A percentile compares a stretch with the other conserved stretches of the same genome.
Evolutionary conservation across 495 filamentous ascomycete species (phyloP).

Genomic region (Penicillium roqueforti): DNA sequence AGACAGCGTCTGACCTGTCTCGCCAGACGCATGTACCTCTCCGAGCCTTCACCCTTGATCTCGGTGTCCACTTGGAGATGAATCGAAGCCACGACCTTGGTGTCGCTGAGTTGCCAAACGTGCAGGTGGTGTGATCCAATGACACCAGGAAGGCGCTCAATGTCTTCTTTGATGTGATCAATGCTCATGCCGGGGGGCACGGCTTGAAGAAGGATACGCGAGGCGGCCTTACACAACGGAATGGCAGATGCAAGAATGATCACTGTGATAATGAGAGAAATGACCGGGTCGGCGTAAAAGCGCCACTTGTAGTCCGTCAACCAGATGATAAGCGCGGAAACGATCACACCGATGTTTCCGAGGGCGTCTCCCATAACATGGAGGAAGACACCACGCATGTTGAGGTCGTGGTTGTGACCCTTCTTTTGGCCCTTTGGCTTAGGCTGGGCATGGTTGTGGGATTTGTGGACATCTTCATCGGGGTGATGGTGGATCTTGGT

Average conservation of each 20-base stretch:
- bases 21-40: constrained; percentile 86
- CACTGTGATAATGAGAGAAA: constrained; percentile 92
- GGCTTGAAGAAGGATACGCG: constrained; percentile 91
- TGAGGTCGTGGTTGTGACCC: constrained; percentile 79
- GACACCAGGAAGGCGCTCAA: constrained; percentile 75
- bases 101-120: constrained; percentile 95
- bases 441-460: constrained; percentile 79
- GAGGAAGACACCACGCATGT: constrained; percentile 96
- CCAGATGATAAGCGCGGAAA: constrained; percentile 91
- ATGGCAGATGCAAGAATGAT: constrained; percentile 92
- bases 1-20: constrained; percentile 75
- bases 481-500: constrained; percentile 7
- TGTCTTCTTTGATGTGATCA: constrained; percentile 89
- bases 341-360: constrained; percentile 94
- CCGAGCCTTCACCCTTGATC: constrained; percentile 64
- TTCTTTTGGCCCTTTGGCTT: constrained; percentile 55
- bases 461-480: constrained; percentile 37
- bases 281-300: constrained; percentile 82
- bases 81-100: constrained; percentile 84
- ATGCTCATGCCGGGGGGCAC: constrained; percentile 82
- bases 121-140: constrained; percentile 91
- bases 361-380: constrained; percentile 96
- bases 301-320: constrained; percentile 64
- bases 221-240: constrained; percentile 86
- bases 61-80: constrained; percentile 85